phyloP scores from a whole-genome alignment of 1,139 yeast genomes.

The Yamadazyma diospyri region DNA sequence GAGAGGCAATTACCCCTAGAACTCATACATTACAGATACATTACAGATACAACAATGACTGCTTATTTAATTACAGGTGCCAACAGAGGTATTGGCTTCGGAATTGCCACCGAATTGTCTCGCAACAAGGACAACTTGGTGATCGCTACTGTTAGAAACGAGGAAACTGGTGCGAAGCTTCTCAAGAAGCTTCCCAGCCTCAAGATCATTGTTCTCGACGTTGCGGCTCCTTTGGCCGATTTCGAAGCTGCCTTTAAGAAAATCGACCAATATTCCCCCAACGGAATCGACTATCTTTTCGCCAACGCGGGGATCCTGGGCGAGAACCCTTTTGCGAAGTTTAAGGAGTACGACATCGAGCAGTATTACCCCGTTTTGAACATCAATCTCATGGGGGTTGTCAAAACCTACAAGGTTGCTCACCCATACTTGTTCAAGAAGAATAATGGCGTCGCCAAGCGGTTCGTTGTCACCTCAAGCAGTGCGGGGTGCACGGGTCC shows the following conservation, averaged over 20 bases:
- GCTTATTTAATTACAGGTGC: constrained; percentile 23
- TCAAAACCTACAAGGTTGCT: neutral
- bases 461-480: neutral
- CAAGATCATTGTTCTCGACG: constrained; percentile 15
- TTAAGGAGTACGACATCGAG: too few relatives aligned
- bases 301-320: constrained; percentile 12
- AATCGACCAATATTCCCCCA: constrained; percentile 10
- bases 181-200: too few relatives aligned
- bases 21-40: too few relatives aligned
- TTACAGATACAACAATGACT: constrained; percentile 4
- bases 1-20: too few relatives aligned
- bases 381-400: neutral
- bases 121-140: constrained; percentile 18
- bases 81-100: constrained; percentile 30
- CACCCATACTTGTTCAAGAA: neutral
- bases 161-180: neutral
- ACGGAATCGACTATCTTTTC: constrained; percentile 13
- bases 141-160: constrained; percentile 12
- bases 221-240: constrained; percentile 6
- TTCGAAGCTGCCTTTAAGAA: constrained; percentile 9
- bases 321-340: too few relatives aligned
- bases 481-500: too few relatives aligned
- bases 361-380: neutral
- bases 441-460: neutral
- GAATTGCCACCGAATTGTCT: constrained; percentile 19